These are phyloP conservation scores for Candida freyschussii DNA, from an alignment of 1,139 yeast genomes.

Conservation along the genomic window DNA sequence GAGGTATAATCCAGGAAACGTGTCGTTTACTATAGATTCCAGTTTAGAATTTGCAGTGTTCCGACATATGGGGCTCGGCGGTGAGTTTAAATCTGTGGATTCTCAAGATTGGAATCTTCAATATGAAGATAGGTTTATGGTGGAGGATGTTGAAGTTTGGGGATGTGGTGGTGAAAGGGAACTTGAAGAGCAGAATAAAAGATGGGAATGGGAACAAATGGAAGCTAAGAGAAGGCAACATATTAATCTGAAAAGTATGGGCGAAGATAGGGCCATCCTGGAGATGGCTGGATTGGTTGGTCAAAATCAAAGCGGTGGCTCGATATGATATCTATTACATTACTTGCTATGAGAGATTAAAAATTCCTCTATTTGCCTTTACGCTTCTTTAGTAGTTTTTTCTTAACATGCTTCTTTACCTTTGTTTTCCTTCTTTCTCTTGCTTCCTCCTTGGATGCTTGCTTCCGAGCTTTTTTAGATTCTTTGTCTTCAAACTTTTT, in stretches of 20 bases:
- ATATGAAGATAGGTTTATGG: slow-evolving; percentile 66
- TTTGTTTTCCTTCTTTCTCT: slow-evolving; percentile 86
- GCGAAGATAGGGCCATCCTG: slow-evolving; percentile 79
- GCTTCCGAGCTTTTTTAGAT: slow-evolving; percentile 76
- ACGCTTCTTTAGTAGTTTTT: slow-evolving; percentile 61
- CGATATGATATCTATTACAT: slow-evolving; percentile 29
- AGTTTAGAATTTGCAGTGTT: slow-evolving; percentile 78
- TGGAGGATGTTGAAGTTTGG: slow-evolving; percentile 84
- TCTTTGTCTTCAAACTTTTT: slow-evolving; percentile 84
- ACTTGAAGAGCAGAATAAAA: slow-evolving; percentile 65
- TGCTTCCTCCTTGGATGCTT: slow-evolving; percentile 75
- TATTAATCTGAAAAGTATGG: slow-evolving; percentile 58
- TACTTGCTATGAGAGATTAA: not conserved
- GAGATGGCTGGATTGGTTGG: slow-evolving; percentile 93
- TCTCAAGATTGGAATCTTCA: slow-evolving; percentile 21
- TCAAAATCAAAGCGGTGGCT: slow-evolving; percentile 60
- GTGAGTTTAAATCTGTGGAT: slow-evolving; percentile 37
- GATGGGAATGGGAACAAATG: slow-evolving; percentile 89
- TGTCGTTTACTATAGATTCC: slow-evolving; percentile 73
- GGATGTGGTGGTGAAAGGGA: slow-evolving; percentile 81
- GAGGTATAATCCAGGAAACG: slow-evolving; percentile 56
- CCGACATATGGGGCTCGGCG: slow-evolving; percentile 58
- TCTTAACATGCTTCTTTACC: slow-evolving; percentile 88
- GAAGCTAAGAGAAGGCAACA: slow-evolving; percentile 77
- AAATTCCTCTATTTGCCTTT: slow-evolving; percentile 24